Conservation (phyloP, 2,329 filamentous ascomycete genomes). For the Clonostachys solani region DNA sequence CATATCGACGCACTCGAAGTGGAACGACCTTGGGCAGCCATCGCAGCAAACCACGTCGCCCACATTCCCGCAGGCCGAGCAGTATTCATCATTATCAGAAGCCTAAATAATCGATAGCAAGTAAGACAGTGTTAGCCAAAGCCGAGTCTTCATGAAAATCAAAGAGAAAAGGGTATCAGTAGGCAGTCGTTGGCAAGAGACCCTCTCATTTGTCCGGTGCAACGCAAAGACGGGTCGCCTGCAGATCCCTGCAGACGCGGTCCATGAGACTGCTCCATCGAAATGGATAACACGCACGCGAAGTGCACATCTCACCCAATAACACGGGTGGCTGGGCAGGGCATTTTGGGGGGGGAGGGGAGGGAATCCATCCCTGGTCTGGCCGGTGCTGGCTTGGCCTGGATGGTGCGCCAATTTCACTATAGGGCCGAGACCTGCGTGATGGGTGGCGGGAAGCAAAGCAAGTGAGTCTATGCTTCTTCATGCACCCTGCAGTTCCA, state of each 20-base stretch:
- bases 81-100: slow-evolving; percentile 82
- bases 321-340: neutral
- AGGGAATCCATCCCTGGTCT: slow-evolving; percentile 4
- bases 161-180: too few species aligned
- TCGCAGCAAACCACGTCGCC: slow-evolving; percentile 92
- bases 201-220: neutral
- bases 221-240: neutral
- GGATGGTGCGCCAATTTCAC: slow-evolving; percentile 6
- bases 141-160: too few species aligned
- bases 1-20: slow-evolving; percentile 84
- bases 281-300: neutral
- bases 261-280: neutral
- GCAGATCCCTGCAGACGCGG: too few species aligned
- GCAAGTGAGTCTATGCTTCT: neutral
- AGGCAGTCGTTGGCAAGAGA: neutral
- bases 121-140: neutral
- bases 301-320: too few species aligned
- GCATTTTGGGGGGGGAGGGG: slow-evolving; percentile 4
- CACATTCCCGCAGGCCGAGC: slow-evolving; percentile 77
- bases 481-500: neutral
- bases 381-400: neutral
- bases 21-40: slow-evolving; percentile 84
- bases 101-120: slow-evolving; percentile 11
- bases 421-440: slow-evolving; percentile 1
- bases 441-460: neutral